phyloP scores from a whole-genome alignment of 148 eudicot genomes.

The Camellia lanceoleosa region DNA sequence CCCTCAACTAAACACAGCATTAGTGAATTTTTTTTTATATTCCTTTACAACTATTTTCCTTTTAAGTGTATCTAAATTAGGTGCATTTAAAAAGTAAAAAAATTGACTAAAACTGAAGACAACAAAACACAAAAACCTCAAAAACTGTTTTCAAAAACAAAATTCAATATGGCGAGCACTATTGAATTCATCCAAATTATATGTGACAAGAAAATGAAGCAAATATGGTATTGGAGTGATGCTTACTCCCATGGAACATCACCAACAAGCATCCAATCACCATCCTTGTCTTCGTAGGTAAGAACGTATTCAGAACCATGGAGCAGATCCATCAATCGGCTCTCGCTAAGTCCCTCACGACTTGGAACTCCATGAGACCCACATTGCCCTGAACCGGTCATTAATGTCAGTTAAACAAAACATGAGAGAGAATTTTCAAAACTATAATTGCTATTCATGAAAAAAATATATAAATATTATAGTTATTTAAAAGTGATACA shows the following conservation, averaged over 20 bases:
- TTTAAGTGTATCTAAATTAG: no score
- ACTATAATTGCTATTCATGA: no score
- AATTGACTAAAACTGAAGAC: no score
- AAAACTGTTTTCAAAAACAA: neutral
- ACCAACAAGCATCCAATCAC: conserved; percentile 80
- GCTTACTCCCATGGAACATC: conserved; percentile 86
- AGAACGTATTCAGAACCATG: conserved; percentile 60
- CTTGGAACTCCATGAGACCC: conserved; percentile 39
- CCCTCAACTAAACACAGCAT: no score
- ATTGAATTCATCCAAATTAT: neutral
- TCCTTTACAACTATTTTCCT: no score
- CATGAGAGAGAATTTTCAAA: neutral
- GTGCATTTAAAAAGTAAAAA: no score
- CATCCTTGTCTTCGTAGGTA: conserved; percentile 70
- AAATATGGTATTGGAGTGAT: neutral
- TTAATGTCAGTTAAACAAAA: neutral
- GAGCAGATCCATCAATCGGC: conserved; percentile 42
- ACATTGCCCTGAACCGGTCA: conserved; percentile 40
- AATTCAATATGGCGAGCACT: neutral
- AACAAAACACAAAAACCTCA: neutral
- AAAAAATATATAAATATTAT: no score
- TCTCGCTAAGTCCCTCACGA: conserved; percentile 40
- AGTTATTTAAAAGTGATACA: no score
- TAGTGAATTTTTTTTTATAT: no score
- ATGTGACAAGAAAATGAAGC: neutral